phyloP scores from a whole-genome alignment of 2,329 filamentous ascomycete species.

The Claviceps pazoutovae region DNA sequence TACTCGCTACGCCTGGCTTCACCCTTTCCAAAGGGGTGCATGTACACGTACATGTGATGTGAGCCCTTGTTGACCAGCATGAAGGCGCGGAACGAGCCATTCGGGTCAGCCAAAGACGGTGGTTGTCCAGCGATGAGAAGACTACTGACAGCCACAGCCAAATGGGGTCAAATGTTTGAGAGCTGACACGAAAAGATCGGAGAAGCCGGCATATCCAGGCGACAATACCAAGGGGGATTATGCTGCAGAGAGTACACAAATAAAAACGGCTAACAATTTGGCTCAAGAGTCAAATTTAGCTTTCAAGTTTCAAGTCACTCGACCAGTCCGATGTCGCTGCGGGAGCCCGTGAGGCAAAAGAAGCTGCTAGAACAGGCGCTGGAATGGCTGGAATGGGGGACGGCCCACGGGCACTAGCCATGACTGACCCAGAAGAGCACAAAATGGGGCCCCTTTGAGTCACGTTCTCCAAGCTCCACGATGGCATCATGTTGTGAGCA shows the following conservation, averaged over 20 bases:
- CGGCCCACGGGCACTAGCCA: neutral
- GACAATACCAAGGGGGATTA: neutral
- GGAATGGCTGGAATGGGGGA: neutral
- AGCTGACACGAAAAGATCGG: too few species aligned
- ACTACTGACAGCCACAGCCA: too few species aligned
- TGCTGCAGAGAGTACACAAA: neutral
- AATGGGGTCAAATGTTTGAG: too few species aligned
- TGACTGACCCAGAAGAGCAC: neutral
- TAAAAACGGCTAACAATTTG: neutral
- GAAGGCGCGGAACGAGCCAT: too few species aligned
- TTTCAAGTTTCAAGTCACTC: neutral
- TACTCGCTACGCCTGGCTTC: too few species aligned
- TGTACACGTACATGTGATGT: too few species aligned
- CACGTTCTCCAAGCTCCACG: slow-evolving; percentile 2
- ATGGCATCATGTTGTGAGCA: slow-evolving; percentile 7
- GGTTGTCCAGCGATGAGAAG: too few species aligned
- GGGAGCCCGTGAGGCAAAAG: neutral
- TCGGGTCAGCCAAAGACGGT: too few species aligned
- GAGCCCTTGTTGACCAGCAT: too few species aligned
- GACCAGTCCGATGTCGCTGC: neutral
- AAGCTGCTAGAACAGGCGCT: neutral
- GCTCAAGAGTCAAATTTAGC: neutral
- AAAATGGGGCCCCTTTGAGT: neutral
- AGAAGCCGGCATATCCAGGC: neutral
- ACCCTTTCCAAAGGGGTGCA: too few species aligned